Evolutionary conservation across 371 early-diverging fungal species (phyloP), one percentile per base, ranked within the genome.

Genomic region (Mortierella sp.): DNA sequence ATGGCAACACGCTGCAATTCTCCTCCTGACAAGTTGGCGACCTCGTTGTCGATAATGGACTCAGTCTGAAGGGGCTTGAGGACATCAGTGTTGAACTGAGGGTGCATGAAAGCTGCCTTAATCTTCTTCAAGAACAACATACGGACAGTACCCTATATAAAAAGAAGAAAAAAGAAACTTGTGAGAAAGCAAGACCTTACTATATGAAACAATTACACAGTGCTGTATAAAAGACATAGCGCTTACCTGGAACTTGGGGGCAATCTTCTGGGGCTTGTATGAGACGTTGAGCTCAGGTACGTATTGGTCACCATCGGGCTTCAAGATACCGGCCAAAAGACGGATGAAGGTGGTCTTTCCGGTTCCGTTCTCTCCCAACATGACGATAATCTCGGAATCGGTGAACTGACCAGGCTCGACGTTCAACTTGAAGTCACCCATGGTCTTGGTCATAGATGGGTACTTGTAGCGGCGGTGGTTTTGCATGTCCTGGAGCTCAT

Each of bases 291-390:
- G 87, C 84, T 94, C 91, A 15, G 98, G 97, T 32, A 96, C 87
- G 50, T 92, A 86, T 59, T 88, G 88, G 24, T 91, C 92, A 68
- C 92, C 94, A 81, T 97, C 97, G n/a, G 97, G 89, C 84, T 90
- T 87, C 67, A 98, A 77, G 45, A 88, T 73, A 81, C 99, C 99
- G 36, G 99, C 98, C 71, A 99, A 90, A 87, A 99, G 88, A 65
- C 94, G 94, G 69, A 99, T 98, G 82, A 99, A 96, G 40, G 99
- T 99, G 32, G 99, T 99, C 91, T 99, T 98, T 78, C 99, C 99
- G 50, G 99, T 99, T 74, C 99, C 99, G 91, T 99, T 99, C 89
- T 99, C 97, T 84, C 99, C 99, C 85, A 99, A 90, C 95, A 99
- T 97, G 79, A 99, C 99, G 83, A 99, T 89, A 80, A 99, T 99